These are phyloP conservation scores for Glycine tomentella DNA, from an alignment of 306 rosid species.

Conservation along the genomic window DNA sequence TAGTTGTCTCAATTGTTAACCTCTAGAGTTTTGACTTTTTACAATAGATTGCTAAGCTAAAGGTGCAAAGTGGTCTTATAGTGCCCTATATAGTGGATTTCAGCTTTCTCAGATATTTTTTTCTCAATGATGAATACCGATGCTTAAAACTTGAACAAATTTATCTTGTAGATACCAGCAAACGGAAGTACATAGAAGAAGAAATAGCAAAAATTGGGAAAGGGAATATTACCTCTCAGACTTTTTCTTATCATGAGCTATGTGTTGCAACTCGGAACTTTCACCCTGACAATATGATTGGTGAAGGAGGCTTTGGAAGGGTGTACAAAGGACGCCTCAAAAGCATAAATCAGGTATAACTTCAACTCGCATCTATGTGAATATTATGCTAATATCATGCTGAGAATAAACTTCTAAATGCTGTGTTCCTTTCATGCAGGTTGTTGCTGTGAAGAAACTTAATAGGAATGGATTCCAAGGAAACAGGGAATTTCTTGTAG, in stretches of 20 bases:
- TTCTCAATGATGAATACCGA: neutral
- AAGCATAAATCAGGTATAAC: constrained; percentile 62
- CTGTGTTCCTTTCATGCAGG: constrained; percentile 50
- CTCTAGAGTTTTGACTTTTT: neutral
- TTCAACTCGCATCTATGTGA: constrained; percentile 15
- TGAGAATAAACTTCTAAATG: constrained; percentile 20
- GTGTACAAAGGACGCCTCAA: constrained; percentile 77
- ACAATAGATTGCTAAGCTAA: neutral
- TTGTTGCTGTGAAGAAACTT: constrained; percentile 91
- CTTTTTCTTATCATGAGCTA: constrained; percentile 64
- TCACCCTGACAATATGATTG: constrained; percentile 65
- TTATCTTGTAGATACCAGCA: constrained; percentile 44
- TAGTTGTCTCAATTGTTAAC: neutral
- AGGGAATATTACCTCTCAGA: constrained; percentile 67
- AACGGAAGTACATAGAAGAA: constrained; percentile 44
- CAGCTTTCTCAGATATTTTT: constrained; percentile 1
- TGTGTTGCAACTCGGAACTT: constrained; percentile 79
- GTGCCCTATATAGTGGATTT: neutral
- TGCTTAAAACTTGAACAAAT: constrained; percentile 17
- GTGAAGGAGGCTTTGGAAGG: constrained; percentile 96
- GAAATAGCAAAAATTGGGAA: constrained; percentile 73
- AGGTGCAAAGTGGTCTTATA: neutral
- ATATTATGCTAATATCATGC: constrained; percentile 1
- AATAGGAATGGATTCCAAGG: constrained; percentile 95
- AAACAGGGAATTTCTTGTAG: constrained; percentile 88